Evolutionary conservation across 106 monocot species (phyloP), one percentile per base, ranked within the genome.

Genomic region (Amphibolis antarctica): DNA sequence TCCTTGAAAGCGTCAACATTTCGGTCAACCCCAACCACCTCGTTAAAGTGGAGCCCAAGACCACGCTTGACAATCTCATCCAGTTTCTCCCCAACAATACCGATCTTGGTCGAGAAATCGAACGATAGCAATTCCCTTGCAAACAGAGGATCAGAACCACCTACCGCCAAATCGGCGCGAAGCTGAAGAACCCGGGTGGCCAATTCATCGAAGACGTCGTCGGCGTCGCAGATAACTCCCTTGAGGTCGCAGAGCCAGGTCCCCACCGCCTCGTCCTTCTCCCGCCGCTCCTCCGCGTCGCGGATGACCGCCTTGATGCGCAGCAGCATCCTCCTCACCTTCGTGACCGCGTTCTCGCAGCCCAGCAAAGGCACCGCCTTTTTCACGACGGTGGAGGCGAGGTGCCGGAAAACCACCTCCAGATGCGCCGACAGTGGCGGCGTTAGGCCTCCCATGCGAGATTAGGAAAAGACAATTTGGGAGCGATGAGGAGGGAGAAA

Each of bases 161-260:
- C 10, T 22, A 42, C 44, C 46, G 12, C 44, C 9, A 19, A 42
- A 12, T 63, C 63, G n/a, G 21, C 12, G 44, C 46, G 46, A 43
- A 49, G 17, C 48, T 44, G 59, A 18, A 60, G 27, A 18, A 45
- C 7, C 52, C 60, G 60, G 26, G 49, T 51, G 36, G 60, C 30
- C 48, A 53, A 46, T n/a, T 71, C 71, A 49, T 63, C 71, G 42
- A 71, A 60, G 48, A 71, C 42, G 50, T 71, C 71, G 14, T 71
- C 71, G 14, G 71, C 71, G 23, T 62, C 71, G 62, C 24, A 63
- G 42, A 60, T 36, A 3, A 54, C 61, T 21, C 19, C 11, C 15
- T 62, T 62, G 52, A 71, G 71, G 9, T 53, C 62, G 21, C 18
- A 13, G 12, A 71, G 61, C 71, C 71, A 71, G 52, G 15, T 27